These are phyloP conservation scores for Pyricularia pennisetigena DNA, from an alignment of 2,329 filamentous ascomycete species.

Conservation along the genomic window DNA sequence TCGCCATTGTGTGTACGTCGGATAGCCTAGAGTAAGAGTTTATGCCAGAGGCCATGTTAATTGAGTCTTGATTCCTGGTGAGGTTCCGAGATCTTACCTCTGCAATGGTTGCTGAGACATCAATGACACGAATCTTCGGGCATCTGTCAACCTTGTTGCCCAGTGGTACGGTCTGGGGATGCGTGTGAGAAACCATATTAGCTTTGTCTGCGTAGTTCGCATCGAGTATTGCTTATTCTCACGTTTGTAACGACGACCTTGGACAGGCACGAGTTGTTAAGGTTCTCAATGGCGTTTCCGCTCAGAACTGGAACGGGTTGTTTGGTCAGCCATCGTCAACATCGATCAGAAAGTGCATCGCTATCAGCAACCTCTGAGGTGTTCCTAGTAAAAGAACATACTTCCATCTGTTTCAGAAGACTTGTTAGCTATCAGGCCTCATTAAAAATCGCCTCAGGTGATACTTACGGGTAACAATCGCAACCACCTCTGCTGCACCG, in stretches of 20 bases:
- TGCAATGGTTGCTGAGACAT: constrained; percentile 77
- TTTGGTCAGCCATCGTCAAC: neutral
- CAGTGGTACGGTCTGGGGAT: constrained; percentile 55
- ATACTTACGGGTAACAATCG: constrained; percentile 62
- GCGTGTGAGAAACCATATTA: neutral
- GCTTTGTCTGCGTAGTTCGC: neutral
- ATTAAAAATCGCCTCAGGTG: too few species aligned
- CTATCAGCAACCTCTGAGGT: neutral
- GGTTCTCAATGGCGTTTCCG: constrained; percentile 76
- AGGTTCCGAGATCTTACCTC: constrained; percentile 22
- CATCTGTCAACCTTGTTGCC: constrained; percentile 67
- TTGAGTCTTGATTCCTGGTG: neutral
- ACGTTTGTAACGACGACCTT: constrained; percentile 77
- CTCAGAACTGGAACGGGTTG: constrained; percentile 69
- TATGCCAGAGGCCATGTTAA: constrained; percentile 5
- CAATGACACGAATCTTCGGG: constrained; percentile 77
- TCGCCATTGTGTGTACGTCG: constrained; percentile 59
- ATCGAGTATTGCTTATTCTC: neutral
- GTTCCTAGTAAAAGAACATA: constrained; percentile 7
- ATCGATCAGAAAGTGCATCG: neutral
- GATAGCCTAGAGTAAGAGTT: constrained; percentile 38
- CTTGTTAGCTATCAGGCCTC: neutral
- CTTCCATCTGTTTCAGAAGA: constrained; percentile 1
- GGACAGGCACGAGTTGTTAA: constrained; percentile 68
- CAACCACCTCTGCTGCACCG: constrained; percentile 79